A percentile compares a stretch with the other conserved stretches of the same genome.
Conservation (phyloP, 352 stramenopile species). For the Salisapilia sapeloensis region DNA sequence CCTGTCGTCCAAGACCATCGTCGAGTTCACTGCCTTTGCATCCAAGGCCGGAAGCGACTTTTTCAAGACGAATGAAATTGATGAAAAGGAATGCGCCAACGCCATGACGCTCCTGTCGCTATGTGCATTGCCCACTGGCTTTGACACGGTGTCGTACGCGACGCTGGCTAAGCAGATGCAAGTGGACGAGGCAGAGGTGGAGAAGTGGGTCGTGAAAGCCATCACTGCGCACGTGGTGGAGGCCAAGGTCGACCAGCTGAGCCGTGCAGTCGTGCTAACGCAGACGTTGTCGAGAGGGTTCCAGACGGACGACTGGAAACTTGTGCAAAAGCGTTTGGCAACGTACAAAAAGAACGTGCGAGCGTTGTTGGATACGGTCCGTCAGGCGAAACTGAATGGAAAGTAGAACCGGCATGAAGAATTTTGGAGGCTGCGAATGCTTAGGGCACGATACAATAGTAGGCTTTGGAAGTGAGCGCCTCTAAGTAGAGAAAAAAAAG, state of each 20-base stretch:
- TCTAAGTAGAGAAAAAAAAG: too few relatives aligned
- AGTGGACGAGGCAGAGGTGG: conserved; percentile 74
- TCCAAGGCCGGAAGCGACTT: conserved; percentile 40
- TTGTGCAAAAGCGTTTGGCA: conserved; percentile 77
- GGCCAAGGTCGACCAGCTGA: conserved; percentile 92
- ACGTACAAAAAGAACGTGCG: conserved; percentile 89
- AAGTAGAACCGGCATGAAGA: too few relatives aligned
- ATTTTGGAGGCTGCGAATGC: too few relatives aligned
- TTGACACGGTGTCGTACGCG: conserved; percentile 84
- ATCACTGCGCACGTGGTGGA: conserved; percentile 83
- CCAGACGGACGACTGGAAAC: conserved; percentile 79
- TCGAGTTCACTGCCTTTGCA: conserved; percentile 77
- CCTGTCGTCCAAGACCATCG: conserved; percentile 84
- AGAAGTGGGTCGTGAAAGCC: conserved; percentile 89
- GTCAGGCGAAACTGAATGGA: too few relatives aligned
- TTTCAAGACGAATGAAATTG: conserved; percentile 36
- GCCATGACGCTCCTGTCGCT: conserved; percentile 89
- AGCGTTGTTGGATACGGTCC: conserved; percentile 74
- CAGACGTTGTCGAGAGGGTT: conserved; percentile 67
- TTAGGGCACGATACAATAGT: too few relatives aligned
- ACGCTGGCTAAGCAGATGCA: conserved; percentile 71
- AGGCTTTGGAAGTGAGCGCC: too few relatives aligned
- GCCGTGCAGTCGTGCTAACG: conserved; percentile 79
- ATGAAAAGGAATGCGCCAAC: conserved; percentile 37
- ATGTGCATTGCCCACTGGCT: conserved; percentile 79